Evolutionary conservation across 2,329 filamentous ascomycete species (phyloP), one percentile per base, ranked within the genome.

Genomic region (Mycosphaerella arachidis): DNA sequence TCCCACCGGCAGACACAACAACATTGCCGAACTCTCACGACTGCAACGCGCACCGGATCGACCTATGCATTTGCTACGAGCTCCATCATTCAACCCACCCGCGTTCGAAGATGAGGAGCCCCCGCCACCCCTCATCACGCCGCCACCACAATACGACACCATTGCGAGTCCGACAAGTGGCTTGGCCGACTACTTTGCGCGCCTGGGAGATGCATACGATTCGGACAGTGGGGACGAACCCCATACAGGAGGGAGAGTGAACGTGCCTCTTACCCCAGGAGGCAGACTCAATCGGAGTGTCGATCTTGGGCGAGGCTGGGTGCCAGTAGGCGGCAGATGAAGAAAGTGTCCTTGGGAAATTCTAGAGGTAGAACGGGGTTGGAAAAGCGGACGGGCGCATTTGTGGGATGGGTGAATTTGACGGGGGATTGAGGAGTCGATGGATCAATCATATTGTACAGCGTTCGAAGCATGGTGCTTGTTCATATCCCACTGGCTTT

Each of bases 61-160:
- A 5, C 92, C 92, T 0, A 95, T 96, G 55, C 92, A 96, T 73
- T 82, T 96, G 1, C 76, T 96, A 33, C 86, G 92, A 27, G 83
- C 86, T 6, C 92, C 92, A 0, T 95, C 91, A 0, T 96, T 92
- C 76, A 92, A 92, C 60, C 92, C 92, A 1, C 92, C 92, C 0
- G 85, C 90, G 0, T 96, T 96, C 70, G 88, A 94, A 63, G 91
- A 91, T 5, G 89, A 95, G 56, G 82, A 86, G 5, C 86, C 89
- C 0, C 89, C 90, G 4, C 89, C 89, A 54, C 86, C 88, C 0
- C 74, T 89, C 16, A 80, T 89, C 64, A 95, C 91, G 0, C 92
- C 92, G 1, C 92, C 92, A 7, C 92, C 92, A 0, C 86, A 89
- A 59, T 96, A 97, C 72, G 90, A 93, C 60, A 81, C 82, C 3